These are phyloP conservation scores for Daedalea quercina DNA, from an alignment of 768 basidiomycete species.

Conservation along the genomic window DNA sequence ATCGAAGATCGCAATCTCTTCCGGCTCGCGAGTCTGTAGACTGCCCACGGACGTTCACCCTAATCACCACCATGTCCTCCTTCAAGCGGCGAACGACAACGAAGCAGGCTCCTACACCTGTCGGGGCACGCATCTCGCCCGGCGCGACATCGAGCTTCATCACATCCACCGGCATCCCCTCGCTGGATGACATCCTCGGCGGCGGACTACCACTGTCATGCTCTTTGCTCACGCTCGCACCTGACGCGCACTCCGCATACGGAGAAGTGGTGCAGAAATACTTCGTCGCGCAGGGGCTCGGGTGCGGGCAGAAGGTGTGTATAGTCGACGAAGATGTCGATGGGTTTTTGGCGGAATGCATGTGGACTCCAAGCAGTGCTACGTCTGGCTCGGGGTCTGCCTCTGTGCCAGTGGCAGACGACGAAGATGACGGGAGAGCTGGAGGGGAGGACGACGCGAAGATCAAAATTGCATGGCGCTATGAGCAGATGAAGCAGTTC, in stretches of 20 bases:
- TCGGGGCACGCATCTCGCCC: constrained; percentile 55
- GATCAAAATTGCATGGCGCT: constrained; percentile 97
- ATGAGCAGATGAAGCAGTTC: constrained; percentile 89
- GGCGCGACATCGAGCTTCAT: constrained; percentile 48
- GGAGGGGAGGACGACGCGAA: constrained; percentile 40
- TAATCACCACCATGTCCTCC: constrained; percentile 56
- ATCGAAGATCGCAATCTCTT: neutral
- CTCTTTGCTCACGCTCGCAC: constrained; percentile 65
- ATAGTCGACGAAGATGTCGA: constrained; percentile 56
- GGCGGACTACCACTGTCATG: constrained; percentile 85
- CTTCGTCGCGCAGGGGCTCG: constrained; percentile 83
- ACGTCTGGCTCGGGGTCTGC: constrained; percentile 9
- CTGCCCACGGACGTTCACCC: too few species aligned
- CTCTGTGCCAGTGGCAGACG: constrained; percentile 30
- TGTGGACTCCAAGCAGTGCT: constrained; percentile 61
- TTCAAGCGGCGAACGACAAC: constrained; percentile 62
- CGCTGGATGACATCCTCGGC: constrained; percentile 91
- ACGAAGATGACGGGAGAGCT: constrained; percentile 26
- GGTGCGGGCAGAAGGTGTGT: constrained; percentile 58
- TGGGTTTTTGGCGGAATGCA: constrained; percentile 61
- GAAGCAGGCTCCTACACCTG: constrained; percentile 34
- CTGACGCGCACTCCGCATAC: constrained; percentile 83
- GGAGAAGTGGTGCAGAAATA: constrained; percentile 82
- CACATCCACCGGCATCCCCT: constrained; percentile 84
- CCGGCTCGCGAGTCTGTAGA: too few species aligned